These are phyloP conservation scores for Lagerstroemia speciosa DNA, from an alignment of 345 rosid genomes.

Conservation along the genomic window DNA sequence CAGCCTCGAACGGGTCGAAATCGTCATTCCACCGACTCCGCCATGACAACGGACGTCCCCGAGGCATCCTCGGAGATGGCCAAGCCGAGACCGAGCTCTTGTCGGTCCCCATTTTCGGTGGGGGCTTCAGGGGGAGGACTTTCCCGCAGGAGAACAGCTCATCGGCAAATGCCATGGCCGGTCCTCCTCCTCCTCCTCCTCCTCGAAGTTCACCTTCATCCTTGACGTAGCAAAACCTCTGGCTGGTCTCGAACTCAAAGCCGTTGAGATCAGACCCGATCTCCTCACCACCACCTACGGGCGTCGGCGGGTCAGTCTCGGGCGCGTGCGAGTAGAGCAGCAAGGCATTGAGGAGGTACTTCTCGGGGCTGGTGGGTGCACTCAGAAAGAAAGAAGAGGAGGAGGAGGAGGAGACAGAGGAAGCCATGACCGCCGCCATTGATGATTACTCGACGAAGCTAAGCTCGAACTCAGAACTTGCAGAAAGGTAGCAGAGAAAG, in stretches of 20 bases:
- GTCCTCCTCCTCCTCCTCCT: neutral
- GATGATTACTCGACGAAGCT: no score
- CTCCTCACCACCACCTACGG: neutral
- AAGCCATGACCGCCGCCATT: no score
- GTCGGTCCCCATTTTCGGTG: slow-evolving; percentile 16
- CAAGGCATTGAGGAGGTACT: slow-evolving; percentile 13
- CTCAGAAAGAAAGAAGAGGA: slow-evolving; percentile 8
- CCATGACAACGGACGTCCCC: slow-evolving; percentile 6
- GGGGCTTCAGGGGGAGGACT: slow-evolving; percentile 35
- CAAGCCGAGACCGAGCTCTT: slow-evolving; percentile 9
- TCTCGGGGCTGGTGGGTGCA: slow-evolving; percentile 25
- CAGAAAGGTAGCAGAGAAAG: neutral
- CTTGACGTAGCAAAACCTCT: slow-evolving; percentile 10
- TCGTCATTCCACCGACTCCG: slow-evolving; percentile 45
- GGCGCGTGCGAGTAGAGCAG: slow-evolving; percentile 24
- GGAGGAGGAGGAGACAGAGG: neutral
- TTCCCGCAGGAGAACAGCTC: slow-evolving; percentile 33
- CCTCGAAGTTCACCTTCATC: neutral
- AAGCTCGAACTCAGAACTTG: neutral
- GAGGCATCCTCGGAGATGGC: neutral
- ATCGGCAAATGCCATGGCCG: slow-evolving; percentile 40
- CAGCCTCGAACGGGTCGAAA: slow-evolving; percentile 48
- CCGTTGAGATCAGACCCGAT: neutral
- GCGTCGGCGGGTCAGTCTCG: slow-evolving; percentile 12
- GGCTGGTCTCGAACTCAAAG: slow-evolving; percentile 36